Conservation (phyloP, 306 rosid genomes). For the Phaseolus lunatus region DNA sequence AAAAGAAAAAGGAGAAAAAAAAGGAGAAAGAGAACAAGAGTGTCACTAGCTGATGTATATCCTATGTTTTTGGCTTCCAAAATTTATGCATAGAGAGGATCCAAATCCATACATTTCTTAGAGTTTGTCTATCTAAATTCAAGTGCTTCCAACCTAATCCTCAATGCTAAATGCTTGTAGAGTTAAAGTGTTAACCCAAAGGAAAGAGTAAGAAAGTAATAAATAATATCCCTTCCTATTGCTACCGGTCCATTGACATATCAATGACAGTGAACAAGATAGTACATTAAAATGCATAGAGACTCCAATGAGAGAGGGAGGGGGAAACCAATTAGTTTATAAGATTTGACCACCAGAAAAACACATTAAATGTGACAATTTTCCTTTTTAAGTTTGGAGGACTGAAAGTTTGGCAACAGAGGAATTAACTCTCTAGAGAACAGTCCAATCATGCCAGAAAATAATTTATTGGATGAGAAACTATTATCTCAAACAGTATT, state of each 20-base stretch:
- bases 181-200: too few species aligned
- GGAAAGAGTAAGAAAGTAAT: too few species aligned
- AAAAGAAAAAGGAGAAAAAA: too few species aligned
- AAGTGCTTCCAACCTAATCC: not conserved
- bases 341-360: not conserved
- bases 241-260: not conserved
- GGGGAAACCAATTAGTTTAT: not conserved
- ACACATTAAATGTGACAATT: not conserved
- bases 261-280: not conserved
- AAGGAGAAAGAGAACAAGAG: too few species aligned
- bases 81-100: not conserved
- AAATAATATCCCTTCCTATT: not conserved
- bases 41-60: too few species aligned
- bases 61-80: not conserved
- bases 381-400: not conserved
- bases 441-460: constrained; percentile 2
- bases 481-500: not conserved
- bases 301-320: not conserved
- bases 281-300: not conserved
- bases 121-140: not conserved
- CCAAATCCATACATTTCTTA: not conserved
- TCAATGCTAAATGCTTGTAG: not conserved
- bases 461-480: not conserved
- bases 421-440: constrained; percentile 7
- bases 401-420: not conserved